Percentiles rank a stretch among this genome's conserved stretches.
These are phyloP conservation scores for Apiospora saccharicola DNA, from an alignment of 2,329 filamentous ascomycete species.

Conservation along the genomic window DNA sequence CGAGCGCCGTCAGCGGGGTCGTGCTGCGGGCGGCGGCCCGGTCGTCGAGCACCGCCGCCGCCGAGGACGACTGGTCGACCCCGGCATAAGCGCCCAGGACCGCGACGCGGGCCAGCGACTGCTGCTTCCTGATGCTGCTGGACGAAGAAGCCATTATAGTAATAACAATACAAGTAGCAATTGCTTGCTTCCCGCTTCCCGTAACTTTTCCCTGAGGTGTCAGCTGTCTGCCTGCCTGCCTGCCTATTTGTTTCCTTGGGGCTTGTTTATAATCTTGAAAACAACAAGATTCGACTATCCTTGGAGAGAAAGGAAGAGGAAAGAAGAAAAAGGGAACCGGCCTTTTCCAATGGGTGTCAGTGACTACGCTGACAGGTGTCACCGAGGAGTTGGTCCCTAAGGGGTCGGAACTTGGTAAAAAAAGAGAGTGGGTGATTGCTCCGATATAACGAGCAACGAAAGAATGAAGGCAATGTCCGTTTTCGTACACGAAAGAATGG, in stretches of 20 bases:
- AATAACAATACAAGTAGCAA: not conserved
- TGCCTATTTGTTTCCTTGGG: not conserved
- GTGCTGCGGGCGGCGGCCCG: not conserved
- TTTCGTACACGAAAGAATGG: constrained; percentile 10
- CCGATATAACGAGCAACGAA: not conserved
- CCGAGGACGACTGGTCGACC: not conserved
- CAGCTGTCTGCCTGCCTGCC: not conserved
- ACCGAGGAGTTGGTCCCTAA: not conserved
- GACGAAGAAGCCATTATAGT: not conserved
- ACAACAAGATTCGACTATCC: not conserved
- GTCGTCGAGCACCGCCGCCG: not conserved
- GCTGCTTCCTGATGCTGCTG: not conserved
- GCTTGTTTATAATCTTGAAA: not conserved
- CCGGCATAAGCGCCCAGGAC: constrained; percentile 9
- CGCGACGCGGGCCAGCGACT: constrained; percentile 24
- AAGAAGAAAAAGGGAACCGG: not conserved
- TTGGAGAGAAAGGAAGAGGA: not conserved
- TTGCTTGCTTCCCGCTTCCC: not conserved
- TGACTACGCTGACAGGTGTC: not conserved
- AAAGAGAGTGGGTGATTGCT: not conserved
- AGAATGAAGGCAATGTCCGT: not conserved
- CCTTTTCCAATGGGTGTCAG: not conserved
- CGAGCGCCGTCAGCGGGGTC: constrained; percentile 25
- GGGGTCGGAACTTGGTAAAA: not conserved
- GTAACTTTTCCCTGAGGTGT: not conserved